These are phyloP conservation scores for Oenanthe javanica DNA, from an alignment of 140 eudicot genomes.

Conservation along the genomic window DNA sequence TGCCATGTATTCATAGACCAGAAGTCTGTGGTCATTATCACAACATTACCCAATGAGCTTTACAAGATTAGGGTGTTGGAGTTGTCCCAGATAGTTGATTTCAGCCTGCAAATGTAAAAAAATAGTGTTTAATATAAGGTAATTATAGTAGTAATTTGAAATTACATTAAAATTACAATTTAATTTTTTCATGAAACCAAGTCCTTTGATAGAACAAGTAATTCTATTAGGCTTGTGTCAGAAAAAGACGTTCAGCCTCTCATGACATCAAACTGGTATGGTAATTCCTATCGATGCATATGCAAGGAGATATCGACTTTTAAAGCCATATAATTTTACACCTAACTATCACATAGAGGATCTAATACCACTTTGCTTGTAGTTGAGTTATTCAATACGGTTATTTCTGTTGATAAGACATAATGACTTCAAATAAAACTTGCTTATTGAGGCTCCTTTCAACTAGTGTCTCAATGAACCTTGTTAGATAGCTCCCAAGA, in stretches of 20 bases:
- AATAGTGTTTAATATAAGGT: constrained; percentile 5
- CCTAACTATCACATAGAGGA: neutral
- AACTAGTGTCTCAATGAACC: neutral
- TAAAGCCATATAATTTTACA: neutral
- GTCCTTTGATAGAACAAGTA: neutral
- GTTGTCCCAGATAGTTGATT: constrained; percentile 85
- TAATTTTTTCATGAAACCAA: neutral
- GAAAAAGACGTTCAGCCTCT: neutral
- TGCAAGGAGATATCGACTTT: neutral
- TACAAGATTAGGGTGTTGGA: constrained; percentile 86
- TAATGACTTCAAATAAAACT: neutral
- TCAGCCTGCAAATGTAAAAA: constrained; percentile 63
- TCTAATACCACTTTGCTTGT: neutral
- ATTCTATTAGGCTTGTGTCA: neutral
- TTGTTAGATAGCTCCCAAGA: neutral
- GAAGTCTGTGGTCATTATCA: constrained; percentile 86
- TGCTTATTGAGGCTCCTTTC: neutral
- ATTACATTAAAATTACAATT: neutral
- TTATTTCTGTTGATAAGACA: neutral
- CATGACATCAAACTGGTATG: neutral
- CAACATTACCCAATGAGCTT: constrained; percentile 95
- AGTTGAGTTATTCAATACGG: neutral
- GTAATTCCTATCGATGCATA: neutral
- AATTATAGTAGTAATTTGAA: neutral
- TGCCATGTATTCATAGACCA: constrained; percentile 97